These are phyloP conservation scores for Sporothrix curviconia DNA, from an alignment of 2,329 filamentous ascomycete species.

Conservation along the genomic window DNA sequence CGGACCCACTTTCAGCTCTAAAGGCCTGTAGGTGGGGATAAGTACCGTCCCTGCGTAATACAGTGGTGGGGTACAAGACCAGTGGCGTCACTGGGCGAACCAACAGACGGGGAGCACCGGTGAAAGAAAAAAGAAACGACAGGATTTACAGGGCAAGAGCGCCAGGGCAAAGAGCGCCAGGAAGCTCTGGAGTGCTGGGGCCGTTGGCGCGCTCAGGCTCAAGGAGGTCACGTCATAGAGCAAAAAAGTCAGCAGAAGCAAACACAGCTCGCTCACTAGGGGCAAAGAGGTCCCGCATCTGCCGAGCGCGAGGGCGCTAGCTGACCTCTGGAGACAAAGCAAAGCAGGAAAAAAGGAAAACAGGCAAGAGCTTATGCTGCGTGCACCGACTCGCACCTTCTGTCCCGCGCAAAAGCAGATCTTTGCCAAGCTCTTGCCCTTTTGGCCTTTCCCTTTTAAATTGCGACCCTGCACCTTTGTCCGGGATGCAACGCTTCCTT, in stretches of 20 bases:
- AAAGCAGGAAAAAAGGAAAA: not conserved
- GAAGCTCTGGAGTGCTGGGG: constrained; percentile 3
- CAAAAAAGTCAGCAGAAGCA: not conserved
- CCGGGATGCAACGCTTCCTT: not conserved
- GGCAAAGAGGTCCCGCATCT: constrained; percentile 4
- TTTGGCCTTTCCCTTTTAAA: constrained; percentile 10
- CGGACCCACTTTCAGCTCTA: not conserved
- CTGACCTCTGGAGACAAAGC: constrained; percentile 1
- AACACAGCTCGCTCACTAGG: no score
- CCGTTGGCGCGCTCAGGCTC: no score
- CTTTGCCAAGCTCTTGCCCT: not conserved
- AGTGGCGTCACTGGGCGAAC: constrained; percentile 23
- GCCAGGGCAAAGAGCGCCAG: not conserved
- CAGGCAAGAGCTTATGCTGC: not conserved
- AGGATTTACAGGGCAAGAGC: not conserved
- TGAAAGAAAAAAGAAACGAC: not conserved
- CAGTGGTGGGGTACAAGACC: not conserved
- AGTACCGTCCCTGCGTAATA: not conserved
- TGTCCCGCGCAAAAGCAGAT: not conserved
- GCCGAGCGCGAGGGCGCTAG: constrained; percentile 8
- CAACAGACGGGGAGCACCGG: not conserved
- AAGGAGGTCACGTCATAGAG: constrained; percentile 21
- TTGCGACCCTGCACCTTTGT: constrained; percentile 4
- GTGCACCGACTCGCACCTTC: not conserved
- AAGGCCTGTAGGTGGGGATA: not conserved